Evolutionary conservation across 306 rosid species (phyloP).

Genomic region (Rosa lucieae): DNA sequence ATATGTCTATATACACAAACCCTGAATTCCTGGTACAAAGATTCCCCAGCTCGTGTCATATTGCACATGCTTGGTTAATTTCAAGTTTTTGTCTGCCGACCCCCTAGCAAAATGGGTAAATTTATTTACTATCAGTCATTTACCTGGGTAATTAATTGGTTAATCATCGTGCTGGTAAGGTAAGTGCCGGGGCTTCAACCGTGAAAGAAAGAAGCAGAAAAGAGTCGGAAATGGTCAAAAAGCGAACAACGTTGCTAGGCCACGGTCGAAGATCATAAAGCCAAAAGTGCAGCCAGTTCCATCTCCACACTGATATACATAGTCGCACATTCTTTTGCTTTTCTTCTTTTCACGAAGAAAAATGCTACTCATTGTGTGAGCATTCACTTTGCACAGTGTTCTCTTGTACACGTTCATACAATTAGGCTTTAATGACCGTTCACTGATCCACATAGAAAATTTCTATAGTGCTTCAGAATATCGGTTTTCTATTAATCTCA

Average conservation of each 20-base stretch:
- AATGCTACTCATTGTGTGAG: background rate
- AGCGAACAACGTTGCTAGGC: constrained; percentile 21
- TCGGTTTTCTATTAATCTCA: background rate
- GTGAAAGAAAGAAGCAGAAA: constrained; percentile 13
- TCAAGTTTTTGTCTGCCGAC: background rate
- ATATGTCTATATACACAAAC: background rate
- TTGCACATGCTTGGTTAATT: constrained; percentile 4
- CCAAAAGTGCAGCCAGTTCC: background rate
- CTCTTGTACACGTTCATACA: background rate
- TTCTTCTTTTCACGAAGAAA: constrained; percentile 8
- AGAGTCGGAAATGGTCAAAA: constrained; percentile 42
- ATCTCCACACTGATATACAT: constrained; percentile 4
- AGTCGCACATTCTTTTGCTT: constrained; percentile 6
- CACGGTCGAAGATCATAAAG: constrained; percentile 37
- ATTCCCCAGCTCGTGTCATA: constrained; percentile 4
- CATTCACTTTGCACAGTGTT: background rate
- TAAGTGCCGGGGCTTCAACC: background rate
- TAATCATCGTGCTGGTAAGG: background rate
- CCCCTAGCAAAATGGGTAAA: background rate
- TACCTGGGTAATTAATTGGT: background rate
- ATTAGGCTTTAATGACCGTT: background rate
- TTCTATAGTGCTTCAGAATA: background rate
- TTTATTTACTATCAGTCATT: background rate
- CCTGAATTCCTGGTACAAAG: constrained; percentile 9
- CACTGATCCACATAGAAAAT: background rate